These are phyloP conservation scores for Xylariaceae sp. DNA, from an alignment of 2,329 filamentous ascomycete genomes.

Conservation along the genomic window DNA sequence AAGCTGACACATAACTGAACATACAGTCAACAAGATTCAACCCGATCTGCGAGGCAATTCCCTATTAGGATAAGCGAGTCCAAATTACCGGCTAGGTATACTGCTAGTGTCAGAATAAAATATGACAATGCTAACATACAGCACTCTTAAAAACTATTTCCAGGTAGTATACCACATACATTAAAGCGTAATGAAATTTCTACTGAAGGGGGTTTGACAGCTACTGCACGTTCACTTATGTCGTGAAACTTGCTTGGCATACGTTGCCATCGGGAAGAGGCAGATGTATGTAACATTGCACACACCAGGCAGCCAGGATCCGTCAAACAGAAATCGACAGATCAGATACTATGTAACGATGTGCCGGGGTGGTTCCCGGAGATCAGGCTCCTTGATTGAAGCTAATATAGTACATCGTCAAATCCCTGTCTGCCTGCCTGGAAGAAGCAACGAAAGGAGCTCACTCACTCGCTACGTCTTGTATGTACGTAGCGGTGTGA, in stretches of 20 bases:
- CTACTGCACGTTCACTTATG: background rate
- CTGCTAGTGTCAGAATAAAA: background rate
- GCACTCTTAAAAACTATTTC: background rate
- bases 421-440: background rate
- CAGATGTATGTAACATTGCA: background rate
- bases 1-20: too few relatives aligned
- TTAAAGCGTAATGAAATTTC: background rate
- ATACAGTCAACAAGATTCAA: too few relatives aligned
- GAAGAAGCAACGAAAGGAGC: background rate
- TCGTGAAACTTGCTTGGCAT: background rate
- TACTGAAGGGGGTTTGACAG: background rate
- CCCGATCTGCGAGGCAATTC: too few relatives aligned
- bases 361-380: background rate
- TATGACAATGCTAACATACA: background rate
- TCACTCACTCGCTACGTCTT: too few relatives aligned
- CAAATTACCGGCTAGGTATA: too few relatives aligned
- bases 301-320: background rate
- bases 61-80: too few relatives aligned
- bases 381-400: background rate
- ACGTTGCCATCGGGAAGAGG: background rate
- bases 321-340: background rate
- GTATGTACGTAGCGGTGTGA: too few relatives aligned
- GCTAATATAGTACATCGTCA: background rate
- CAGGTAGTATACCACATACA: background rate
- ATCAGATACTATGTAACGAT: background rate